Conservation (phyloP, 192 early-diverging fungal genomes). For the Fimicolochytrium jonesii region DNA sequence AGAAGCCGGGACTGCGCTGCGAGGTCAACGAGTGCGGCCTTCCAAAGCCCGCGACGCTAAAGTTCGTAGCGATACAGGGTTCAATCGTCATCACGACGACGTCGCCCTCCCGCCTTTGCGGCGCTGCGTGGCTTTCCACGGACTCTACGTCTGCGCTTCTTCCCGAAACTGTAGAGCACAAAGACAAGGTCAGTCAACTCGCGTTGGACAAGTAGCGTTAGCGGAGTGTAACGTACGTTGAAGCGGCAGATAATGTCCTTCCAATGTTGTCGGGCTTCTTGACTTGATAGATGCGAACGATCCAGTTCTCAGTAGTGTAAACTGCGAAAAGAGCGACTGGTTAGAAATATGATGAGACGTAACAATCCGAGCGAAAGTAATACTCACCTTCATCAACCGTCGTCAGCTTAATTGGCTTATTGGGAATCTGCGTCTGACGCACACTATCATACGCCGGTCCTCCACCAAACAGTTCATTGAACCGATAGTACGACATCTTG, state of each 20-base stretch:
- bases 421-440: slow-evolving; percentile 69
- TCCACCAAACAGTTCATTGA: slow-evolving; percentile 80
- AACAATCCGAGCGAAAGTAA: background rate
- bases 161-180: slow-evolving; percentile 5
- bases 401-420: slow-evolving; percentile 71
- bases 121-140: too few relatives aligned
- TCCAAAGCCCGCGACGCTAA: too few relatives aligned
- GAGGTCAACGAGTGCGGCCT: too few relatives aligned
- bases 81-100: too few relatives aligned
- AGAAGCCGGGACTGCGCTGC: too few relatives aligned
- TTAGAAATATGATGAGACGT: background rate
- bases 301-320: slow-evolving; percentile 92
- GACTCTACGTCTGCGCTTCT: slow-evolving; percentile 9
- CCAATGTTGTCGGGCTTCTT: slow-evolving; percentile 94
- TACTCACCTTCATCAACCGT: slow-evolving; percentile 75
- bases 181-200: background rate
- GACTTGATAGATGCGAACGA: slow-evolving; percentile 98
- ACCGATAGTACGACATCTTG: slow-evolving; percentile 96
- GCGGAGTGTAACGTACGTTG: slow-evolving; percentile 14
- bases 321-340: slow-evolving; percentile 33
- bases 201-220: background rate
- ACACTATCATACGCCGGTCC: slow-evolving; percentile 77
- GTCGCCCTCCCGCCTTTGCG: too few relatives aligned
- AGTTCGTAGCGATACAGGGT: too few relatives aligned
- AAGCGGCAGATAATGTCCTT: slow-evolving; percentile 62